Evolutionary conservation across 257 asterid genomes (phyloP), one percentile per base, ranked within the genome.

Genomic region (Paraleonurus japonicus): DNA sequence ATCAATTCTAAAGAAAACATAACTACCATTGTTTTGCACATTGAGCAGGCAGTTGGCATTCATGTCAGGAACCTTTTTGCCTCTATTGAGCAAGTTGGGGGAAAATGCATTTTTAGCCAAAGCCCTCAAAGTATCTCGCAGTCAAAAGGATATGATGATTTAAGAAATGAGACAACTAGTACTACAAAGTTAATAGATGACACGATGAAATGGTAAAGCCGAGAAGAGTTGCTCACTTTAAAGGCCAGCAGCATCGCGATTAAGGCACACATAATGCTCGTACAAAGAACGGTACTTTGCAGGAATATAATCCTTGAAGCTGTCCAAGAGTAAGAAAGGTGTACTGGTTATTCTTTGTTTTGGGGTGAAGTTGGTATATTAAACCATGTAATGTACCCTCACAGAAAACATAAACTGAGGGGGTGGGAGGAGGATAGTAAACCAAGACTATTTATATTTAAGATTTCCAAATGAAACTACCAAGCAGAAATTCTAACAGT

Each of bases 241-340:
- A 71, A 76, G 54, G 24, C 70, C 80, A 72, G 78, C 79, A 26
- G 83, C 79, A 51, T 72, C 80, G 55, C 73, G 70, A 73, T 74
- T 80, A 67, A 69, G 48, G 68, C 78, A 30, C 71, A 91, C 67
- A 79, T 78, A 81, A 43, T 80, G 88, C 65, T 95, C 97, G 24
- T 95, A 95, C 47, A 89, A 37, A 73, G 92, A 70, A 28, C 57
- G 93, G 70, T 84, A 95, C 79, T 87, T 95, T 5, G 74, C 85
- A 4, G 99, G 99, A 73, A 95, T 76, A 43, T 81, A 92, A 26
- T 84, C 85, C 86, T 88, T 92, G 93, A 95, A 95, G 78, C 99
- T 95, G 94, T 79, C 74, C 33, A 65, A 61, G 64, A 75, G 48
- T 58, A 20, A 73, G 63, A 69, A 71, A 75, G 53, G 12, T 71